Evolutionary conservation across 805 yeast species (phyloP), one percentile per base, ranked within the genome.

Genomic region (Grigorovia transvaalensis): DNA sequence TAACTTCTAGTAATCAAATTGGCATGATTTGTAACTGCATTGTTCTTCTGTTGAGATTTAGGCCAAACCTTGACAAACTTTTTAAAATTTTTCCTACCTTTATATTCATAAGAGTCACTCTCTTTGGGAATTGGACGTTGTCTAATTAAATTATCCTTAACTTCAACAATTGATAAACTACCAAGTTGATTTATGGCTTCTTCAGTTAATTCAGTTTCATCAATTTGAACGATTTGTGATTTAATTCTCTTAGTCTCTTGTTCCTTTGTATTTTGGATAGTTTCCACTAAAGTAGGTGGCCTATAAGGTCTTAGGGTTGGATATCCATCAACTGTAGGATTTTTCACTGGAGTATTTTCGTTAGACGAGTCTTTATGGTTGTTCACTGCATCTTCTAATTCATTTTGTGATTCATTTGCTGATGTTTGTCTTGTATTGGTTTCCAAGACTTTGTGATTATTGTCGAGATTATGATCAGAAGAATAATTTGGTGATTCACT

Each of bases 1-100:
- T 61, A 71, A 11, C 66, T 62, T 50, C 71, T 66, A 0, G 73
- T 61, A 13, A 66, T 59, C 27, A 64, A 48, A 45, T 59, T 60
- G 4, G 63, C 64, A 15, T 56, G 57, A 44, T 59, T 62, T 2
- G 55, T 53, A 15, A 59, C 50, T 5, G 52, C 53, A 42, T 50
- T 51, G 18, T 46, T 50, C 20, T 45, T 29, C 3, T 35, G 35
- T 11, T 38, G 20, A 11, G 48, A 43, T 20, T 54, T 56, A 13
- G 68, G 65, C 51, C 64, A 53, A 27, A 55, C 56, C 49, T 72
- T 72, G 2, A 63, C 64, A 59, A 74, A 74, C 4, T 54, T 62
- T 50, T 74, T 74, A 54, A 69, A 74, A 54, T 74, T 73, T 53
- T 67, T 72, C 12, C 75, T 55, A 1, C 61, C 64, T 19, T 56